Evolutionary conservation across 129 eudicot genomes (phyloP).

Genomic region (Solidago caesia): DNA sequence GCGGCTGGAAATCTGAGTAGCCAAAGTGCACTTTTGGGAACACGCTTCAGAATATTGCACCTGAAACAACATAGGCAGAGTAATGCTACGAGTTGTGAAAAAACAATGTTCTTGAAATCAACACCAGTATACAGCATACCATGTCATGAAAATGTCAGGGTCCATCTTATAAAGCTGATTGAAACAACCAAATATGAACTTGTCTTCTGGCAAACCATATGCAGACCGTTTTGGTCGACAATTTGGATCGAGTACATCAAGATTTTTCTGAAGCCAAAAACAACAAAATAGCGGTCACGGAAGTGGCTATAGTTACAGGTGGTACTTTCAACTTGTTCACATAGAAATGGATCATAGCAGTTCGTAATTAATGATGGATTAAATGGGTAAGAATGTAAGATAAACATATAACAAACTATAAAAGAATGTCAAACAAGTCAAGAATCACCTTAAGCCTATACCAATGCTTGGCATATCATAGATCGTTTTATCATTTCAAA

Average conservation of each 20-base stretch:
- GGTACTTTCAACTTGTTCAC: too few relatives aligned
- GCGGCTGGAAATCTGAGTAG: conserved; percentile 95
- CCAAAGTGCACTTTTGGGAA: conserved; percentile 95
- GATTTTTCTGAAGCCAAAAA: conserved; percentile 63
- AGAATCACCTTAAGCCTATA: too few relatives aligned
- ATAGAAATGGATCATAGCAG: too few relatives aligned
- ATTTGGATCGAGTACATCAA: conserved; percentile 75
- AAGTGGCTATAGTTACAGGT: too few relatives aligned
- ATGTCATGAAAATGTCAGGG: conserved; percentile 83
- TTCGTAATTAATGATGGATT: too few relatives aligned
- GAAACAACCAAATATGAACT: conserved; percentile 88
- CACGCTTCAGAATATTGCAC: conserved; percentile 96
- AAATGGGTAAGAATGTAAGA: too few relatives aligned
- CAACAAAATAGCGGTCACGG: too few relatives aligned
- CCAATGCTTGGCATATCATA: too few relatives aligned
- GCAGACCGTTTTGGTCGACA: conserved; percentile 80
- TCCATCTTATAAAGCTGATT: conserved; percentile 98
- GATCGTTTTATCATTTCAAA: too few relatives aligned
- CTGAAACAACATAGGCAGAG: conserved; percentile 38
- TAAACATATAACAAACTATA: too few relatives aligned
- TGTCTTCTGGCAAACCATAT: conserved; percentile 89
- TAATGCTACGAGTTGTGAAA: background rate
- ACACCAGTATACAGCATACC: conserved; percentile 47
- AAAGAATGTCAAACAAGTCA: too few relatives aligned
- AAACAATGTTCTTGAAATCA: background rate